Evolutionary conservation across 805 yeast species (phyloP).

Genomic region (Myxozyma neglecta): DNA sequence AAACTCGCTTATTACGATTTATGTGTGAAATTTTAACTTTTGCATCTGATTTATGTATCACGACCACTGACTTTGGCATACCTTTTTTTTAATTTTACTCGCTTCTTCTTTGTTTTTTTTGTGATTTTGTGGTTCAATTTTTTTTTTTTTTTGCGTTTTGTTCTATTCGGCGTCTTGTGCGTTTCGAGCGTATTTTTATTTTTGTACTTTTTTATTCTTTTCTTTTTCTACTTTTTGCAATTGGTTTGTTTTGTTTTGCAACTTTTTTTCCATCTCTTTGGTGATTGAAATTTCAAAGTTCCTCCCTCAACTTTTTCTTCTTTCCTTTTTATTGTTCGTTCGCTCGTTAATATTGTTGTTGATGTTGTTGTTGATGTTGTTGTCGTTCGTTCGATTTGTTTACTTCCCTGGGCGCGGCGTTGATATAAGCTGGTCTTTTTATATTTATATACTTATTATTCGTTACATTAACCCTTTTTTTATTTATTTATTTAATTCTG

Average conservation of each 20-base stretch:
- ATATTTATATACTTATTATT: not conserved
- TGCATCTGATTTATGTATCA: not conserved
- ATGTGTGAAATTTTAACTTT: not conserved
- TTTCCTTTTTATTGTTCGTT: not conserved
- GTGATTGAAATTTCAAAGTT: not conserved
- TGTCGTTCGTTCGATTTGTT: no score
- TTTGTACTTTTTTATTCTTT: not conserved
- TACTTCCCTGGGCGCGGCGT: not conserved
- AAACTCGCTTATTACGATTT: no score
- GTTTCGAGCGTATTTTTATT: not conserved
- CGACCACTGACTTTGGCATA: not conserved
- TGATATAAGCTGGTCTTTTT: not conserved
- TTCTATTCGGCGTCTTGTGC: not conserved
- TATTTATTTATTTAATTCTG: not conserved
- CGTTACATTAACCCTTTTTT: not conserved
- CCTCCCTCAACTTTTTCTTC: not conserved
- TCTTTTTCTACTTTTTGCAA: slow-evolving; percentile 1
- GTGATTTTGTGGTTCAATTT: not conserved
- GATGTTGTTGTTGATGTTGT: no score
- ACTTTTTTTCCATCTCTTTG: not conserved
- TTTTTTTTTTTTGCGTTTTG: not conserved
- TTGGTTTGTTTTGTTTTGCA: not conserved
- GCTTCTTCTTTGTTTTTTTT: not conserved
- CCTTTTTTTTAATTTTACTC: not conserved
- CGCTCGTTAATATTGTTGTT: not conserved